Base-by-base conservation (phyloP, 2,329 filamentous ascomycete species). In the Thielaviopsis musarum region DNA sequence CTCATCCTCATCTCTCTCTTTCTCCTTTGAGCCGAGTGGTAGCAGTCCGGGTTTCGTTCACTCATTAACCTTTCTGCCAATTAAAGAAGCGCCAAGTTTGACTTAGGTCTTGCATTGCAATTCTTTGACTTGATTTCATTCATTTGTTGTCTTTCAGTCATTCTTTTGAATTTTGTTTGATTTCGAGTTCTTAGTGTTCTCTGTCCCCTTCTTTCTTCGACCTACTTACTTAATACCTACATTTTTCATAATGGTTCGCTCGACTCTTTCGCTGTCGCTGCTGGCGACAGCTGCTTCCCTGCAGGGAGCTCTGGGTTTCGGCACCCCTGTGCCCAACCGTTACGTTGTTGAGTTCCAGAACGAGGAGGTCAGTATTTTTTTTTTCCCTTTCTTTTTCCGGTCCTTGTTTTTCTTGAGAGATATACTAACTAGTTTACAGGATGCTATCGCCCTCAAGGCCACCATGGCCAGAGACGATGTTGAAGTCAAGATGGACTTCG, bases 281-380 rank as follows among this genome's bases (percentile, higher is more conserved):
- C 66, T 73, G 57, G 70, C 69, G 62, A 65, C 66, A 51, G 69
- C 66, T 38, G 66, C 66, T 26, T 65, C 66, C 19, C 69, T 68
- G 17, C 64, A 70, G 19, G 62, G 57, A 64, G 22, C 21, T 51
- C 26, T 60, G 30, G 62, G 71, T 26, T 60, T 60, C 17, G 58
- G 58, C 19, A 56, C 49, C 28, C 34, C 53, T 49, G 65, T 80
- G 13, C 69, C 73, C 0, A 76, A 77, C 21, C 74, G 73, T 24
- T 80, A 75, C 67, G 76, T 80, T 63, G 71, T 80, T 61, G 77
- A 80, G 63, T 76, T 79, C 57, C 73, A 78, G 53, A 73, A 77
- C 21, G 70, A 71, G 7, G 68, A 75, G 65, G 77, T 79, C 67
- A 64, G 71, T 48, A 12, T 45, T 22, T 28, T 21, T 54, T 1